These are phyloP conservation scores for Fusarium pseudocircinatum DNA, from an alignment of 2,329 filamentous ascomycete genomes.

Conservation along the genomic window DNA sequence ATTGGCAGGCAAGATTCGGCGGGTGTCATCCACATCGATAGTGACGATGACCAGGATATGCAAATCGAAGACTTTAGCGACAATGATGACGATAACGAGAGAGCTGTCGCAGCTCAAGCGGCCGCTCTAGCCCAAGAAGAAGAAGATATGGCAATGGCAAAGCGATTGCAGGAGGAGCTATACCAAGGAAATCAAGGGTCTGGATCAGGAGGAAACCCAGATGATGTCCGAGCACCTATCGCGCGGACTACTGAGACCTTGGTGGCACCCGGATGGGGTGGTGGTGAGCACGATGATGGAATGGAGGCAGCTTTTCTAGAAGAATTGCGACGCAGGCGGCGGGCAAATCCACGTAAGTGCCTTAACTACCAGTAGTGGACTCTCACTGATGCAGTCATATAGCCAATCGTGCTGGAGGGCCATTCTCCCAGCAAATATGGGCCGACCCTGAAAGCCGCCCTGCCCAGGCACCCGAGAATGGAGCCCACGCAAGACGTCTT, in stretches of 20 bases:
- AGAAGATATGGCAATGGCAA: slow-evolving; percentile 93
- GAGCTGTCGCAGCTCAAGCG: slow-evolving; percentile 53
- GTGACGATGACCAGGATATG: slow-evolving; percentile 54
- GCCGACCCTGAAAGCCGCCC: slow-evolving; percentile 40
- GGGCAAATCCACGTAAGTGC: slow-evolving; percentile 45
- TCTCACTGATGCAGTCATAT: slow-evolving; percentile 10
- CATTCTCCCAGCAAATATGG: slow-evolving; percentile 54
- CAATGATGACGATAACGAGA: slow-evolving; percentile 52
- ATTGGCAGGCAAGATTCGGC: slow-evolving; percentile 48
- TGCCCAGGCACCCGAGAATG: slow-evolving; percentile 56
- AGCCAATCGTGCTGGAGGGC: slow-evolving; percentile 45
- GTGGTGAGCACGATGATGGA: slow-evolving; percentile 60
- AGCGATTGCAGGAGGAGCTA: slow-evolving; percentile 90
- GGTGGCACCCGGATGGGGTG: slow-evolving; percentile 71
- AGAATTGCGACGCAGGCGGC: slow-evolving; percentile 65
- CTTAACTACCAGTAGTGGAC: background rate
- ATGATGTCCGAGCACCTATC: slow-evolving; percentile 87
- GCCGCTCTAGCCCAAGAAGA: slow-evolving; percentile 70
- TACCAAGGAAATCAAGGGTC: slow-evolving; percentile 66
- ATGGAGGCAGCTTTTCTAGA: slow-evolving; percentile 70
- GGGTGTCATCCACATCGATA: slow-evolving; percentile 69
- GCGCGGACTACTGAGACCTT: slow-evolving; percentile 91
- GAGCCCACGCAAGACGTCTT: slow-evolving; percentile 77
- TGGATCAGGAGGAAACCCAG: slow-evolving; percentile 52
- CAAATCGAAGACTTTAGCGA: slow-evolving; percentile 52